Evolutionary conservation across 176 grass and related monocot genomes (phyloP), one percentile per base, ranked within the genome.

Genomic region (Triticum timopheevii): DNA sequence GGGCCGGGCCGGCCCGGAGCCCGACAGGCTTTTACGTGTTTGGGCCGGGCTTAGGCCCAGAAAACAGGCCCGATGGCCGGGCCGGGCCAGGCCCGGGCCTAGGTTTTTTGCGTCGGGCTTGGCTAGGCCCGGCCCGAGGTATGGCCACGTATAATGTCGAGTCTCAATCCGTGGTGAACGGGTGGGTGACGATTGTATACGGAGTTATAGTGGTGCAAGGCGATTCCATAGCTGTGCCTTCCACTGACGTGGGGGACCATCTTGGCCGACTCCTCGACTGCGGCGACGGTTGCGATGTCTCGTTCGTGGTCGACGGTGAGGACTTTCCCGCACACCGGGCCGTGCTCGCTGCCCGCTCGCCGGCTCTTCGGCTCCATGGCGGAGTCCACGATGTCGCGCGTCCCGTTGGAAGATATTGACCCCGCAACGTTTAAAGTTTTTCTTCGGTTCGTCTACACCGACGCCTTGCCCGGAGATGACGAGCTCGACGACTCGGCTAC

Each of bases 381-480:
- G 0, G 82, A 90, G 56, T 56, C 24, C 4, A 27, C 1, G 7
- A 35, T 71, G 74, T 1, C 82, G 9, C 22, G 27, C 12, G 78
- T 93, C 45, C 38, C 72, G n/a, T 28, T 90, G 28, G 47, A 77
- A 0, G 86, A 80, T 3, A 83, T 93, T 0, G 2, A 61, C n/a
- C 30, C 73, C 0, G 12, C 78, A 17, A 76, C 77, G 3, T 95
- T 95, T 38, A 73, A 61, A 31, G 77, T 74, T 34, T 20, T 95
- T 65, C 87, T 91, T 3, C 71, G 80, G 69, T 95, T 89, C 68
- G 78, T 93, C 42, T 93, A 93, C 65, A 91, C 88, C 0, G 89
- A 95, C 35, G 27, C 27, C 13, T 65, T 91, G 31, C 77, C 52
- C 0, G 69, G 81, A 22, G 31, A 80, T 13, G 45, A 10, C 28